Base-by-base conservation (phyloP, 257 asterid genomes). In the Solanum sparsipilum region DNA sequence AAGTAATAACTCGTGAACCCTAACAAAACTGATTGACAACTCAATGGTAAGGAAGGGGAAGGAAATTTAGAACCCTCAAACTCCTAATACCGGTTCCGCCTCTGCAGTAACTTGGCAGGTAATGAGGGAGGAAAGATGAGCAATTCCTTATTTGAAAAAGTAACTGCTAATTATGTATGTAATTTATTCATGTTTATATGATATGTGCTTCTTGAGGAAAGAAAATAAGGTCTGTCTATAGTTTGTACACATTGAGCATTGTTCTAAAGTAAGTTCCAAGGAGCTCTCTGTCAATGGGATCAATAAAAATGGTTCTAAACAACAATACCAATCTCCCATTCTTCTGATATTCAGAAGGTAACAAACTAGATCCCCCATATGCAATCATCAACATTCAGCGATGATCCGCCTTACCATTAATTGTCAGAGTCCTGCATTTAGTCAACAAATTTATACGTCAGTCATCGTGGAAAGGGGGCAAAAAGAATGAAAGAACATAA, bases 361-460 rank as follows among this genome's bases (percentile, higher is more conserved):
- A 72, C 87, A n/a, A 75, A 88, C 79, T 86, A 63, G 85, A 76
- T 74, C 79, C 3, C 48, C 32, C 83, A 89, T 60, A 68, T 83
- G 86, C 75, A 29, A 70, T 67, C 72, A 65, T 89, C 90, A 87
- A 88, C 96, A 89, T 71, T 89, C 91, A 91, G 88, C 94, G 91
- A 89, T 81, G 87, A 72, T 92, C 94, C 68, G 90, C 92, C 84
- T 91, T 91, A 27, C 93, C 90, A 25, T 91, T 46, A 65, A 93
- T 90, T 87, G 92, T 86, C 84, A 88, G 90, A 58, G 90, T 89
- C 96, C 98, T 95, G 93, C 88, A 89, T 67, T 39, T 34, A 56
- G 31, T 89, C 68, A 89, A 86, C 73, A 67, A 36, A 81, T 20
- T 86, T 29, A 78, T 11, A 56, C 63, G 87, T 89, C 83, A 83